Percentiles rank a stretch among this genome's conserved stretches.
phyloP scores from a whole-genome alignment of 345 rosid species.

The Brassica napus region DNA sequence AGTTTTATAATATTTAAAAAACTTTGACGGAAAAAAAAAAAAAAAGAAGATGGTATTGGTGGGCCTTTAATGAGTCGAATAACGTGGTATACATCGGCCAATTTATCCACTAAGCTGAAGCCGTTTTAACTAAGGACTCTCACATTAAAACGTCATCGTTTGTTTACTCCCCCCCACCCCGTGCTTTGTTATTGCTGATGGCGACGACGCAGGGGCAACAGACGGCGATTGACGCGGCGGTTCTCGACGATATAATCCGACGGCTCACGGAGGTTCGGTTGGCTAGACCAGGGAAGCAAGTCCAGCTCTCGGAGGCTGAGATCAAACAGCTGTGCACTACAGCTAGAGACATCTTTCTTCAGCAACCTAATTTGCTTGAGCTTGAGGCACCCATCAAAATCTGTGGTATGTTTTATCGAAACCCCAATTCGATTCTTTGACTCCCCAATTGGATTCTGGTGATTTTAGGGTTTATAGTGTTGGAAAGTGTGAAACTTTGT shows the following conservation, averaged over 20 bases:
- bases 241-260: constrained; percentile 74
- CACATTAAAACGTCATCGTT: constrained; percentile 4
- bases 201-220: constrained; percentile 55
- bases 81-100: not conserved
- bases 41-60: too few species aligned
- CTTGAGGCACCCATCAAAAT: constrained; percentile 96
- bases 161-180: not conserved
- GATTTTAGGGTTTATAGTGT: not conserved
- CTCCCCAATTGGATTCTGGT: not conserved
- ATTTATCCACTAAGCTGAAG: not conserved
- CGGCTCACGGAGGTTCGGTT: constrained; percentile 84
- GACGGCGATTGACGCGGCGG: constrained; percentile 58
- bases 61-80: not conserved
- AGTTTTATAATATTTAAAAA: not conserved
- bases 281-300: constrained; percentile 89
- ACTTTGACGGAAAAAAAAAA: too few species aligned
- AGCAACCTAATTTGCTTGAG: constrained; percentile 88
- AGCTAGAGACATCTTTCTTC: constrained; percentile 69
- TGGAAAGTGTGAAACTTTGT: not conserved
- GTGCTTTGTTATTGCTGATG: constrained; percentile 35
- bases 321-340: constrained; percentile 83
- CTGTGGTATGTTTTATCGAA: constrained; percentile 53
- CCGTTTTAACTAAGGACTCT: not conserved
- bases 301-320: constrained; percentile 85
- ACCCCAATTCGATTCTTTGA: not conserved